These are phyloP conservation scores for Phytophthora sojae DNA, from an alignment of 352 stramenopile species.

Conservation along the genomic window DNA sequence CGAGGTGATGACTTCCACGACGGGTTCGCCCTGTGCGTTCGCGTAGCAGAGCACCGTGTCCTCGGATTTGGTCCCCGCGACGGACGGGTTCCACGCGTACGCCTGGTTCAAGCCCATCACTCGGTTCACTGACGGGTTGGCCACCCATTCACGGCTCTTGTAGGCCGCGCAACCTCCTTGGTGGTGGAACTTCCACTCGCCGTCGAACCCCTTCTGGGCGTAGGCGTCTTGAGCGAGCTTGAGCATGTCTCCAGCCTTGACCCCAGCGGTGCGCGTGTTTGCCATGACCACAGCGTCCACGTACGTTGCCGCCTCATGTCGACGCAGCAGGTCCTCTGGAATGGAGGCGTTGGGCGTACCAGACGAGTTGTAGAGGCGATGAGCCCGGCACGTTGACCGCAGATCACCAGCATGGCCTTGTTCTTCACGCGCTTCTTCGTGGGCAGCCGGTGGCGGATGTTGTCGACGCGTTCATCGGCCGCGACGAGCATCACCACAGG, in stretches of 20 bases:
- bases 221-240: conserved; percentile 67
- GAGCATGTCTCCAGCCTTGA: conserved; percentile 56
- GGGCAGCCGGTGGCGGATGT: conserved; percentile 71
- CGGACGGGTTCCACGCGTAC: conserved; percentile 78
- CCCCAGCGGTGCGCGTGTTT: conserved; percentile 42
- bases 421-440: conserved; percentile 75
- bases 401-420: conserved; percentile 84
- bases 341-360: conserved; percentile 44
- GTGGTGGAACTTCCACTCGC: conserved; percentile 75
- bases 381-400: conserved; percentile 66
- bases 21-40: conserved; percentile 24
- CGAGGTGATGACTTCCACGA: conserved; percentile 69
- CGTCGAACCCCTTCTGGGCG: conserved; percentile 54
- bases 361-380: conserved; percentile 72
- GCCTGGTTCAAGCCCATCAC: conserved; percentile 58
- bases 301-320: conserved; percentile 73
- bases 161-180: conserved; percentile 73
- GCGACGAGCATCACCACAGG: conserved; percentile 68
- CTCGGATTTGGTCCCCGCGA: conserved; percentile 78
- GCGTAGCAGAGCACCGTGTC: conserved; percentile 67
- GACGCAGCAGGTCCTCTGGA: conserved; percentile 53
- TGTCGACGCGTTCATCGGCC: conserved; percentile 71
- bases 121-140: conserved; percentile 48
- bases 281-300: conserved; percentile 70
- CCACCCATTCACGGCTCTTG: conserved; percentile 79